These are phyloP conservation scores for Scedosporium minutisporum DNA, from an alignment of 2,329 filamentous ascomycete species.

Conservation along the genomic window DNA sequence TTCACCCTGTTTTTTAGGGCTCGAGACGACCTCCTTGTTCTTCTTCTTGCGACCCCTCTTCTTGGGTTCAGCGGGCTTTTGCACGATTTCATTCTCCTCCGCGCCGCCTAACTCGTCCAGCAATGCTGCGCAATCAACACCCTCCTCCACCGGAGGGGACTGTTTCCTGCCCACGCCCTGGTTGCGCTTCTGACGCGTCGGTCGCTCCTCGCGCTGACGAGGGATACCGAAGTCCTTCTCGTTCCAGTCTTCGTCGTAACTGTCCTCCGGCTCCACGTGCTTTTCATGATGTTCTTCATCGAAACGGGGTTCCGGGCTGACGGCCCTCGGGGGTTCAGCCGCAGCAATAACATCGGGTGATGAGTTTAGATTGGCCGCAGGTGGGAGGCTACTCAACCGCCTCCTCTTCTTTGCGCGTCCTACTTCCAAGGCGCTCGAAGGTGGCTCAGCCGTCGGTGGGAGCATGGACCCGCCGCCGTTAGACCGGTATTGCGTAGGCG, in stretches of 20 bases:
- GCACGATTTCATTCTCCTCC: conserved; percentile 7
- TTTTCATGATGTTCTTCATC: neutral
- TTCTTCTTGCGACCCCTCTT: conserved; percentile 8
- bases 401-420: neutral
- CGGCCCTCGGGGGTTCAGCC: neutral
- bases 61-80: neutral
- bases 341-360: conserved; percentile 14
- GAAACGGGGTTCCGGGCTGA: neutral
- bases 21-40: conserved; percentile 11
- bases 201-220: neutral
- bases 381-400: neutral
- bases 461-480: neutral
- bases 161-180: conserved; percentile 2
- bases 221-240: conserved; percentile 1
- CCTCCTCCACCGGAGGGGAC: neutral
- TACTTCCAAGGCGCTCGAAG: neutral
- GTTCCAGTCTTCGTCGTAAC: conserved; percentile 6
- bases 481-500: conserved; percentile 16
- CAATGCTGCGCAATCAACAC: neutral
- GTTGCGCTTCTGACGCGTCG: neutral
- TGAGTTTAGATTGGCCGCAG: conserved; percentile 6
- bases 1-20: neutral
- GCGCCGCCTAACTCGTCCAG: neutral
- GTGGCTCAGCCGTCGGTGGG: neutral
- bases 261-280: conserved; percentile 3